A percentile compares a stretch with the other conserved stretches of the same genome.
Evolutionary conservation across 1,284 basidiomycete species (phyloP).

Genomic region (Sporisorium exsertum): DNA sequence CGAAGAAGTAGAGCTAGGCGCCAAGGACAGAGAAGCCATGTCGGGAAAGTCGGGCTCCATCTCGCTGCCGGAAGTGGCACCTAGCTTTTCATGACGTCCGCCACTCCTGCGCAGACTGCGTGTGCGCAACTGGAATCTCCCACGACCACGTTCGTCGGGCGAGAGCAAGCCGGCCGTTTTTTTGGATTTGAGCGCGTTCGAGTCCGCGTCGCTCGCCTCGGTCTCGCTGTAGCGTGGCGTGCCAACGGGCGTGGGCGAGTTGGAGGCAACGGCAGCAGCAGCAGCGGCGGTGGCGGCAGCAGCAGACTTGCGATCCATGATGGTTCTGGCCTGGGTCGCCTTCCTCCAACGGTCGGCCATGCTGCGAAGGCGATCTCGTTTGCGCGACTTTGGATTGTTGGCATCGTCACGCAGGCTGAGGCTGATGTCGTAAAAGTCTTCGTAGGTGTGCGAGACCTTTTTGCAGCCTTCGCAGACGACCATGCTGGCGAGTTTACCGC

Average conservation of each 20-base stretch:
- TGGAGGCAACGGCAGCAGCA: constrained; percentile 24
- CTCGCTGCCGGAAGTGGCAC: constrained; percentile 50
- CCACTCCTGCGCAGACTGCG: constrained; percentile 39
- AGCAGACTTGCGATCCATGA: constrained; percentile 36
- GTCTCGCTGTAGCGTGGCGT: constrained; percentile 49
- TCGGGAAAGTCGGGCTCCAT: constrained; percentile 56
- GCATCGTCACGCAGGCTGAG: constrained; percentile 75
- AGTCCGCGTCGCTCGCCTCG: constrained; percentile 75
- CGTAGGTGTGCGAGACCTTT: constrained; percentile 85
- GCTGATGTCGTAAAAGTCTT: constrained; percentile 92
- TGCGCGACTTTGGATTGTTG: constrained; percentile 41
- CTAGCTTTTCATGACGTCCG: constrained; percentile 41
- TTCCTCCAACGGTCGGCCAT: constrained; percentile 54
- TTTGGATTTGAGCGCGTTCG: constrained; percentile 68
- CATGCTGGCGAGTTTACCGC: constrained; percentile 85
- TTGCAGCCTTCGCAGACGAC: constrained; percentile 94
- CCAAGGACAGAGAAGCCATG: constrained; percentile 52
- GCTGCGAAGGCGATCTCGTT: constrained; percentile 49
- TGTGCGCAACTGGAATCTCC: constrained; percentile 43
- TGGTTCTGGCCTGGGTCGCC: constrained; percentile 37
- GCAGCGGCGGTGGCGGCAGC: constrained; percentile 39
- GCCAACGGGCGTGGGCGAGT: constrained; percentile 36
- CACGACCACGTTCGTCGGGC: constrained; percentile 38
- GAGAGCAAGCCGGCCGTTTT: constrained; percentile 70
- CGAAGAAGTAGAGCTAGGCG: constrained; percentile 19